These are phyloP conservation scores for Odontarrhena argentea DNA, from an alignment of 345 rosid genomes.

Conservation along the genomic window DNA sequence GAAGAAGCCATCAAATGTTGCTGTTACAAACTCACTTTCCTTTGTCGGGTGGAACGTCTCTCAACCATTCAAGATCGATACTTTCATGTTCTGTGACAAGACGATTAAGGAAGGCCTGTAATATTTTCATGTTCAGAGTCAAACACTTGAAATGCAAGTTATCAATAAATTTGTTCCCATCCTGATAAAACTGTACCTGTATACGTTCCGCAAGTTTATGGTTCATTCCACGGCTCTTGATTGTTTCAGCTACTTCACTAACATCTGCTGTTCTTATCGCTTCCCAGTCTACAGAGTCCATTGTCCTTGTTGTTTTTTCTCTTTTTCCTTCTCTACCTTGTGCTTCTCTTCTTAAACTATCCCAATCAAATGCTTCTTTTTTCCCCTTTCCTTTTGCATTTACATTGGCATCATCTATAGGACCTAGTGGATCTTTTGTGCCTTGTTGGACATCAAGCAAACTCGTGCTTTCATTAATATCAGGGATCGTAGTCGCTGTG, in stretches of 20 bases:
- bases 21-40: conserved; percentile 70
- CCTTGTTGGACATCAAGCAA: conserved; percentile 40
- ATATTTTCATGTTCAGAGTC: conserved; percentile 31
- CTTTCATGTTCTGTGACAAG: conserved; percentile 71
- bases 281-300: conserved; percentile 92
- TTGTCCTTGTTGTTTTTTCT: conserved; percentile 58
- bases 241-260: conserved; percentile 65
- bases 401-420: conserved; percentile 45
- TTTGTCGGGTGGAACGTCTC: conserved; percentile 88
- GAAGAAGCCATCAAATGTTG: neutral
- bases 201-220: conserved; percentile 83
- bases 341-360: conserved; percentile 67
- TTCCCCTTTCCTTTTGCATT: conserved; percentile 57
- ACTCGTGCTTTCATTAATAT: conserved; percentile 47
- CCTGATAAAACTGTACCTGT: conserved; percentile 51
- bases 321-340: conserved; percentile 50
- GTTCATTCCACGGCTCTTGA: conserved; percentile 92
- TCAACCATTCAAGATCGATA: conserved; percentile 91
- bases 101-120: conserved; percentile 86
- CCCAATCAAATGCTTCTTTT: conserved; percentile 70
- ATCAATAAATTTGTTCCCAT: neutral
- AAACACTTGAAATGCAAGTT: neutral
- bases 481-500: conserved; percentile 41
- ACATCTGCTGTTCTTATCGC: conserved; percentile 69
- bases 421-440: conserved; percentile 40